phyloP scores from a whole-genome alignment of 139 green algal genomes.

The Coelastrella sp. region DNA sequence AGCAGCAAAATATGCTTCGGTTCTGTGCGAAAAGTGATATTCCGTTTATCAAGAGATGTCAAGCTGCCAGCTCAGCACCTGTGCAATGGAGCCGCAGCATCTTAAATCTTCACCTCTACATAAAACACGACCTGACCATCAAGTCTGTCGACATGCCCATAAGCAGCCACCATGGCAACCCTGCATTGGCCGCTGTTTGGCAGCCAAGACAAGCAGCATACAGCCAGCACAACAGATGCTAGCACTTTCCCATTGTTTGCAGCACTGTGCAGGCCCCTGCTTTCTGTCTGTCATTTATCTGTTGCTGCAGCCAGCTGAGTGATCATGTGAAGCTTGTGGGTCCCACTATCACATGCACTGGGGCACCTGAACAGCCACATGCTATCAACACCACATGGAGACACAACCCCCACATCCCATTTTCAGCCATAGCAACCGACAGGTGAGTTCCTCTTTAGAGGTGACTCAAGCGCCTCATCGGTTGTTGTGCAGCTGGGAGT shows the following conservation, averaged over 20 bases:
- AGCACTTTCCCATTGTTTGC: neutral
- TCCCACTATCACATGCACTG: neutral
- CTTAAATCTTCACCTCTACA: too few species aligned
- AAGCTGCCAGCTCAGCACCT: too few species aligned
- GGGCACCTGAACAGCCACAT: constrained; percentile 1
- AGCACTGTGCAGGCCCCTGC: neutral
- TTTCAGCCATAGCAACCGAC: constrained; percentile 32
- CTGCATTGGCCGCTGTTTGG: too few species aligned
- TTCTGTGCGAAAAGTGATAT: too few species aligned
- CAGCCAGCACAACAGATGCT: neutral
- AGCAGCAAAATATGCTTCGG: neutral
- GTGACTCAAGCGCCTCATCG: too few species aligned
- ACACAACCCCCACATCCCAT: constrained; percentile 34
- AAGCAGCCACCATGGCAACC: too few species aligned
- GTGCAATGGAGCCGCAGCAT: too few species aligned
- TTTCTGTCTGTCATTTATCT: neutral
- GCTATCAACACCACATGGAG: neutral
- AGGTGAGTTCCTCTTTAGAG: neutral
- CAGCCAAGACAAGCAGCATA: neutral
- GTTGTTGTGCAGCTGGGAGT: too few species aligned
- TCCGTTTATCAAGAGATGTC: too few species aligned
- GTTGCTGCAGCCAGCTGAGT: constrained; percentile 18
- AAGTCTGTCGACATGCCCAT: too few species aligned
- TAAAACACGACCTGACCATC: too few species aligned
- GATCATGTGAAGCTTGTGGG: constrained; percentile 30